A percentile compares a stretch with the other conserved stretches of the same genome.
phyloP scores from a whole-genome alignment of 1,284 basidiomycete species.

The Coniophora puteana region DNA sequence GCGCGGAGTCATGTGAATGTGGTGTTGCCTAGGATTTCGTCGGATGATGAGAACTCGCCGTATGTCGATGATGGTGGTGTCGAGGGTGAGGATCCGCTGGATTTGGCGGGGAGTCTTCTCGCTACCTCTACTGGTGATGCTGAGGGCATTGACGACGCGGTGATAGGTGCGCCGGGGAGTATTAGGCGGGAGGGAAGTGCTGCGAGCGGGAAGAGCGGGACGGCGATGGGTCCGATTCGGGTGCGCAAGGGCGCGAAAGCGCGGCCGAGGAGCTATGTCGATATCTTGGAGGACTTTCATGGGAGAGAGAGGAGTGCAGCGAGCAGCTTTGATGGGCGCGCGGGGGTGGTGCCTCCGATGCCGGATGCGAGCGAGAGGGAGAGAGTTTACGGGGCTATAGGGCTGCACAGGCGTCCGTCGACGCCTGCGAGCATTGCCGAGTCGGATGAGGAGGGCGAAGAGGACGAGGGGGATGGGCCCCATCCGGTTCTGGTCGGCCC shows the following conservation, averaged over 20 bases:
- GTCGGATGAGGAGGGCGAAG: slow-evolving; percentile 4
- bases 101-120: no score
- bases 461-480: not conserved
- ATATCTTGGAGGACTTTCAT: slow-evolving; percentile 62
- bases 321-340: slow-evolving; percentile 18
- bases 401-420: no score
- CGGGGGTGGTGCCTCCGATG: slow-evolving; percentile 1
- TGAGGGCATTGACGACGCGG: no score
- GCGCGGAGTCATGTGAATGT: no score
- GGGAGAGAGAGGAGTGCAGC: slow-evolving; percentile 29
- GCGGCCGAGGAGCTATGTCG: slow-evolving; percentile 58
- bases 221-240: slow-evolving; percentile 25
- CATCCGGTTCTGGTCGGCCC: no score
- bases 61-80: no score
- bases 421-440: no score
- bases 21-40: not conserved
- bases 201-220: slow-evolving; percentile 12
- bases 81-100: no score
- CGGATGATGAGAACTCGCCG: not conserved
- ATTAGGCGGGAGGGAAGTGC: not conserved
- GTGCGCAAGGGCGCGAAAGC: slow-evolving; percentile 34
- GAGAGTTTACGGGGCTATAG: no score
- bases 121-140: no score
- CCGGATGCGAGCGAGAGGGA: not conserved
- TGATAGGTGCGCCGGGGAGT: not conserved